phyloP scores from a whole-genome alignment of 306 rosid species.

The Herpetospermum pedunculosum region DNA sequence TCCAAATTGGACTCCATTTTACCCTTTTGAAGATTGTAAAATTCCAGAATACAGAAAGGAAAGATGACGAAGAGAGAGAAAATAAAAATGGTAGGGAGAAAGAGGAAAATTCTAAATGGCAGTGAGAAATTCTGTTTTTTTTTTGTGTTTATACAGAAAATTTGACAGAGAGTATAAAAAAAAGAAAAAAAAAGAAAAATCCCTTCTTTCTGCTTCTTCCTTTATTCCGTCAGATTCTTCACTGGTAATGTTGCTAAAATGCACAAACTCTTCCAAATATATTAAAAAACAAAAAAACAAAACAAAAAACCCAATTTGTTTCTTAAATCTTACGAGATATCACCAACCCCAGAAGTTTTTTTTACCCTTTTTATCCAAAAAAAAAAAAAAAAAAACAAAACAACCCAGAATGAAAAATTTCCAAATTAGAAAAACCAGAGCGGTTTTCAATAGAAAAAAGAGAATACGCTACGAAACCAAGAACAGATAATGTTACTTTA shows the following conservation, averaged over 20 bases:
- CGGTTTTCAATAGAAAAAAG: not conserved
- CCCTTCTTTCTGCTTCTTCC: not conserved
- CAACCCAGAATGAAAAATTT: not conserved
- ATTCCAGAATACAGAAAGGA: slow-evolving; percentile 9
- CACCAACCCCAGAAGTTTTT: not conserved
- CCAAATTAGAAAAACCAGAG: not conserved
- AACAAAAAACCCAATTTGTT: not conserved
- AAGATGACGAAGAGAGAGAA: not conserved
- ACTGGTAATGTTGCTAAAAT: slow-evolving; percentile 28
- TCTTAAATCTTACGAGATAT: not conserved
- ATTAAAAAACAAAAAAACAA: no score
- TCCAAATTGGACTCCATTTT: slow-evolving; percentile 68
- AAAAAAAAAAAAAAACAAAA: no score
- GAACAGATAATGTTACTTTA: not conserved
- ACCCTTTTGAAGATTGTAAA: slow-evolving; percentile 26
- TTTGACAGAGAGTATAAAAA: slow-evolving; percentile 22
- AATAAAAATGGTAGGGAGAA: not conserved
- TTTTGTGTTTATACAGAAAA: slow-evolving; percentile 27
- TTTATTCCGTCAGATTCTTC: slow-evolving; percentile 20
- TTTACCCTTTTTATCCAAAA: not conserved
- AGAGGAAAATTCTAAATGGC: slow-evolving; percentile 17
- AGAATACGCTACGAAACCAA: not conserved
- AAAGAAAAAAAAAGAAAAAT: slow-evolving; percentile 13
- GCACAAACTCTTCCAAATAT: not conserved
- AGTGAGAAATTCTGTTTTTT: slow-evolving; percentile 25